Base-by-base conservation (phyloP, 2,329 filamentous ascomycete genomes). In the Fusarium neocosmosporiellum region DNA sequence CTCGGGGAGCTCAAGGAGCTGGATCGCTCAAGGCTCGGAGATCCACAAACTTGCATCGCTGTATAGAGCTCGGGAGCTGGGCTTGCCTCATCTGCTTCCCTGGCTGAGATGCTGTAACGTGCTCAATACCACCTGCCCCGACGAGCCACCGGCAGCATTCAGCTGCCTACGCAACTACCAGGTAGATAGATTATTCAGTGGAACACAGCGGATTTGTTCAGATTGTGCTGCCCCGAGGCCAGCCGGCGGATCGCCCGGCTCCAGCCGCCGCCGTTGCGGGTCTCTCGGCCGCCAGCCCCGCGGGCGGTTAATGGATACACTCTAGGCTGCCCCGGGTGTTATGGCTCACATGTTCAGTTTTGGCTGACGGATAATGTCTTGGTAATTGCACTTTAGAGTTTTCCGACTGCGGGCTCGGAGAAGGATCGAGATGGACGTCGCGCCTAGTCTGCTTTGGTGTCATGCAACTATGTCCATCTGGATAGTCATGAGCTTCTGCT, bases 241-340 rank as follows among this genome's bases (percentile, higher is more conserved):
- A 34, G 39, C 66, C 63, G 71, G 67, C 62, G 41, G 58, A 69
- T 69, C 68, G 54, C 48, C 61, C 71, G 71, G 68, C 65, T 65
- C 65, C 61, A 74, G 65, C 71, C 68, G 71, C 37, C 46, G 59
- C 65, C 65, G 68, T 53, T 72, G 65, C 59, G 71, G 71, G 59
- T 58, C 69, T 34, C 11, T 64, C 39, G 48, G 61, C 66, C 54
- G 41, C 64, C 71, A 74, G 71, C 71, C 57, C n/a, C 41, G 48
- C 22, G 61, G 31, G 37, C 43, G 43, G 62, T 57, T 24, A 27
- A 41, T 54, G 46, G 65, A 54, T 27, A 29, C 34, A 33, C 18
- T 27, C 33, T 13, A 31, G 53, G 24, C 53, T 36, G 46, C 29
- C 29, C 22, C 13, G n/a, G 58, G 43, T 36, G 48, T 46, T 34